Evolutionary conservation across 1,284 basidiomycete genomes (phyloP), one percentile per base, ranked within the genome.

Genomic region (Dichomitus squalens): DNA sequence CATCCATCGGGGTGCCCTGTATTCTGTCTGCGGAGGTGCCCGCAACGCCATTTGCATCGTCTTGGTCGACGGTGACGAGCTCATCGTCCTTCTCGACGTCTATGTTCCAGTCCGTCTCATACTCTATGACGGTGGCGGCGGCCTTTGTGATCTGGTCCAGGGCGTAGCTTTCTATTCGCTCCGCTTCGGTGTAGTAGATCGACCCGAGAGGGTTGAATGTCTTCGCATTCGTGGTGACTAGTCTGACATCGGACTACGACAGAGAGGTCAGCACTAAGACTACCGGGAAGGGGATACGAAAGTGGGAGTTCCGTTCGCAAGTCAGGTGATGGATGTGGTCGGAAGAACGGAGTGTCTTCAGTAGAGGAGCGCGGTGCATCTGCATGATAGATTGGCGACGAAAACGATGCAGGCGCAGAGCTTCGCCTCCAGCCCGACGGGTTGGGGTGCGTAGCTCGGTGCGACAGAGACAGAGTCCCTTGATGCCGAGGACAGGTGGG

Each of bases 21-120:
- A 36, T 27, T 53, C 61, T 63, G 27, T 64, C 62, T 31, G 46
- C 55, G 2, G 57, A 52, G 2, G 49, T 61, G 4, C 48, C 72
- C 4, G 20, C 36, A 3, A 14, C 68, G 14, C n/a, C n/a, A 11
- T 31, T 31, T 11, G 29, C 29, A 31, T 69, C 68, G 7, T 75
- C 75, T 11, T 76, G 79, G n/a, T 80, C 79, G 1, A 80, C 76
- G 23, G 81, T 79, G n/a, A 79, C 73, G 8, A 75, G 73, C 16
- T 84, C 81, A 23, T 87, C 87, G 46, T 90, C 88, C 40, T 79
- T 81, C 64, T 90, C 88, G n/a, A 88, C 76, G 55, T 90, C 88
- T 55, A 91, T 87, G 62, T 89, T 90, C 89, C 89, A 92, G 68
- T 92, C 87, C 0, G 86, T 84, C 72, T 91, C 89, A 68, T 86